Conservation (phyloP, 2,329 filamentous ascomycete species). For the Diaporthe ampelina region DNA sequence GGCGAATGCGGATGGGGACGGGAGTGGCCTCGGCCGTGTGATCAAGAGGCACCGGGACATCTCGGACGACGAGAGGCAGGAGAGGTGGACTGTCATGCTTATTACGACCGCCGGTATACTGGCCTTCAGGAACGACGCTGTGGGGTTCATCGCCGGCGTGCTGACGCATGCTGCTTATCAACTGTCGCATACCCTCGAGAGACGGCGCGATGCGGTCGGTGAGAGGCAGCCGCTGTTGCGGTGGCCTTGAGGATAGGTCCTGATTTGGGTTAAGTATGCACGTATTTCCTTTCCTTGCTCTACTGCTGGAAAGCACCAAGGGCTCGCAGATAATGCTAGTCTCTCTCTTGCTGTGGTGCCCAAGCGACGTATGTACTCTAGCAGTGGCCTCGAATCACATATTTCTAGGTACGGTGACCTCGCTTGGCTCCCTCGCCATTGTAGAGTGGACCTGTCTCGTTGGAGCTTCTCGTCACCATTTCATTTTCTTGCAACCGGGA, state of each 20-base stretch:
- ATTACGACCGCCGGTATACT: constrained; percentile 86
- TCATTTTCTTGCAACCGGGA: too few relatives aligned
- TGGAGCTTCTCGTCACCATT: too few relatives aligned
- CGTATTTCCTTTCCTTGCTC: too few relatives aligned
- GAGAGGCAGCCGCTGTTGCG: constrained; percentile 50
- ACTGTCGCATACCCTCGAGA: constrained; percentile 56
- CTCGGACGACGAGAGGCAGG: constrained; percentile 76
- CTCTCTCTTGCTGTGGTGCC: too few relatives aligned
- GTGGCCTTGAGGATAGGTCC: constrained; percentile 22
- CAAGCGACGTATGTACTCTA: too few relatives aligned
- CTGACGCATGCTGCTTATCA: constrained; percentile 80
- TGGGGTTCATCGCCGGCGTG: constrained; percentile 88
- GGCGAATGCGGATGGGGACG: constrained; percentile 53
- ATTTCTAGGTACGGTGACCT: too few relatives aligned
- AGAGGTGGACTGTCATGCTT: constrained; percentile 91
- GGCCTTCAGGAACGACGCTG: constrained; percentile 89
- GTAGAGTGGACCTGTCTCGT: too few relatives aligned
- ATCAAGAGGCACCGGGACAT: constrained; percentile 64
- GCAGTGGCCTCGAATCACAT: too few relatives aligned
- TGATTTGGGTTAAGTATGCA: too few relatives aligned
- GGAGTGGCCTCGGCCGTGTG: constrained; percentile 46
- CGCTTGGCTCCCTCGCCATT: too few relatives aligned
- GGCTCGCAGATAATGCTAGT: too few relatives aligned
- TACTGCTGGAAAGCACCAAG: neutral
- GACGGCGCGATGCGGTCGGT: constrained; percentile 42